Percentiles rank a stretch among this genome's conserved stretches.
Evolutionary conservation across 176 grass and related monocot genomes (phyloP).

Genomic region (Typha latifolia): DNA sequence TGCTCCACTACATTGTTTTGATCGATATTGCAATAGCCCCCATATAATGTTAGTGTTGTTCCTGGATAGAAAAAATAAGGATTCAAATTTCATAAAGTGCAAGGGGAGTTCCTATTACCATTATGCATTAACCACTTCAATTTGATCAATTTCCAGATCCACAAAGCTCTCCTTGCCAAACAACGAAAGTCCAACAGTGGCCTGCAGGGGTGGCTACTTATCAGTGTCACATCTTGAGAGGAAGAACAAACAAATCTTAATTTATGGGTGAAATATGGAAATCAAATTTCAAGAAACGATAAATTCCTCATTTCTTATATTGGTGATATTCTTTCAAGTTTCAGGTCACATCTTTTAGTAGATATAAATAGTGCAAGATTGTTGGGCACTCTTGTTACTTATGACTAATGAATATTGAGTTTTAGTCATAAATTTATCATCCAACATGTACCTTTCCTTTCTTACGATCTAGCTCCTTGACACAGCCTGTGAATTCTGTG

Average conservation of each 20-base stretch:
- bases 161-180: conserved; percentile 87
- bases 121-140: conserved; percentile 37
- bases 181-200: conserved; percentile 44
- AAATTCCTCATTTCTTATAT: background rate
- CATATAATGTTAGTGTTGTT: background rate
- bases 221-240: background rate
- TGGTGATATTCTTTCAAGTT: background rate
- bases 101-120: conserved; percentile 1
- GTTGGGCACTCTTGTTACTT: background rate
- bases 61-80: background rate
- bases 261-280: background rate
- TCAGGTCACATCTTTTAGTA: background rate
- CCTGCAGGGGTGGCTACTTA: conserved; percentile 35
- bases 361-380: conserved; percentile 11
- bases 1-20: background rate
- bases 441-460: conserved; percentile 54
- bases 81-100: background rate
- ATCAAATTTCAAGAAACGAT: background rate
- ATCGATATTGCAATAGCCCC: background rate
- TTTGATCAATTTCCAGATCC: conserved; percentile 81
- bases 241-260: background rate
- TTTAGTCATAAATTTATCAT: background rate
- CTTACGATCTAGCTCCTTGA: conserved; percentile 51
- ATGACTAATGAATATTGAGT: background rate
- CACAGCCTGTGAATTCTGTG: conserved; percentile 50